These are phyloP conservation scores for Taphrina confusa DNA, from an alignment of 1,139 yeast genomes.

Conservation along the genomic window DNA sequence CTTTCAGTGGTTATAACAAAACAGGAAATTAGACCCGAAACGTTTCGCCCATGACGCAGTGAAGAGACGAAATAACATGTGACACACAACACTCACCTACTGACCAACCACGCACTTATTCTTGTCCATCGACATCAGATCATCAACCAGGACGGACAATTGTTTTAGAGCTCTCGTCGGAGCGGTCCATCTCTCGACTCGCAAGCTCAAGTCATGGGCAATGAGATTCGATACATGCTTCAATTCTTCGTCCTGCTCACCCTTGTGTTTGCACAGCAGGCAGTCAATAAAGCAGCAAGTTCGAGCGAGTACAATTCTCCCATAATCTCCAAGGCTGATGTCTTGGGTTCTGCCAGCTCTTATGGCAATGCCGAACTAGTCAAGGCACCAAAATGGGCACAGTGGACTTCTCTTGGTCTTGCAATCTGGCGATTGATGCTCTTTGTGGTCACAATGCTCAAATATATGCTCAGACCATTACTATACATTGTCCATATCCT, in stretches of 20 bases:
- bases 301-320: not conserved
- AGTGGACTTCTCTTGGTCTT: constrained; percentile 15
- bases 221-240: too few species aligned
- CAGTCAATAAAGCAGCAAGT: constrained; percentile 9
- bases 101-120: too few species aligned
- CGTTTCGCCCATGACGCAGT: not conserved
- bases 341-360: not conserved
- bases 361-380: constrained; percentile 15
- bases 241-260: too few species aligned
- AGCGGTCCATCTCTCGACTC: too few species aligned
- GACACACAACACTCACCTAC: too few species aligned
- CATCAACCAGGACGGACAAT: too few species aligned
- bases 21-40: not conserved
- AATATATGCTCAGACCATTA: constrained; percentile 1
- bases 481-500: constrained; percentile 7
- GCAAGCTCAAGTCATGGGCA: too few species aligned
- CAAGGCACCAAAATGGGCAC: constrained; percentile 17
- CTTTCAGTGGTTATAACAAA: not conserved
- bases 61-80: too few species aligned
- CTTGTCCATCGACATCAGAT: too few species aligned
- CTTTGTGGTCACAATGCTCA: not conserved
- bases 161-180: too few species aligned
- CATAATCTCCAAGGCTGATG: not conserved
- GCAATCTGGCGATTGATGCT: constrained; percentile 11
- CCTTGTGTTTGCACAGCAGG: constrained; percentile 9